Conservation (phyloP, 1,284 basidiomycete species). For the Limonomyces culmigenus region DNA sequence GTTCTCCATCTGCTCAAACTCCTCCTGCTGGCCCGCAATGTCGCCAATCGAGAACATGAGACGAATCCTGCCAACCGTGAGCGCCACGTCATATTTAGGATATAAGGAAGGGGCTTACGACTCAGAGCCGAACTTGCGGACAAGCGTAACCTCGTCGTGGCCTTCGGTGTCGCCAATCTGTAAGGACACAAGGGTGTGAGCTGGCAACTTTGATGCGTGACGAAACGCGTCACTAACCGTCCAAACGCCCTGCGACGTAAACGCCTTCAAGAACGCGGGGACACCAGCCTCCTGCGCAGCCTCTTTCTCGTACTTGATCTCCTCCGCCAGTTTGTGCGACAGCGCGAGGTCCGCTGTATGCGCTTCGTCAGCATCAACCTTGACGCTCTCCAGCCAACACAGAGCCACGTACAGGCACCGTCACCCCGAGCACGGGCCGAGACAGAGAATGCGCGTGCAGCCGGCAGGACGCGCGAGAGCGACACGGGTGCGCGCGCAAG, state of each 20-base stretch:
- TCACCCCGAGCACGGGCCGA: constrained; percentile 36
- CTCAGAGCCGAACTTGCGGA: constrained; percentile 84
- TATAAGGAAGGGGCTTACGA: constrained; percentile 33
- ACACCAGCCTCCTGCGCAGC: constrained; percentile 22
- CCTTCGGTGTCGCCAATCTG: constrained; percentile 62
- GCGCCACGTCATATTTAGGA: too few species aligned
- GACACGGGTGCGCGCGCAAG: constrained; percentile 9
- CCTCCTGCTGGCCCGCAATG: constrained; percentile 34
- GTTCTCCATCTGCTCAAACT: constrained; percentile 21
- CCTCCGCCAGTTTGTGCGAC: constrained; percentile 62
- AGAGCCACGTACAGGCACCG: constrained; percentile 37
- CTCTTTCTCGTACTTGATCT: constrained; percentile 77
- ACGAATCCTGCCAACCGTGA: constrained; percentile 39
- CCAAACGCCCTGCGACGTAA: constrained; percentile 69
- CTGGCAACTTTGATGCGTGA: background rate
- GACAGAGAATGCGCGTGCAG: constrained; percentile 35
- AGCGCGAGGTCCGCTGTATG: constrained; percentile 63
- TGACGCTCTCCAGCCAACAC: constrained; percentile 4
- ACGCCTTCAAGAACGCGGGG: constrained; percentile 68
- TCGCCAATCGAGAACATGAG: constrained; percentile 77
- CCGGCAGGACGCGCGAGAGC: constrained; percentile 12
- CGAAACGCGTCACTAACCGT: constrained; percentile 21
- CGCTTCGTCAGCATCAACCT: constrained; percentile 4
- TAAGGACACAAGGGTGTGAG: background rate
- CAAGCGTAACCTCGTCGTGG: constrained; percentile 72